Evolutionary conservation across 768 basidiomycete genomes (phyloP), one percentile per base, ranked within the genome.

Genomic region (Trametes cinnabarina): DNA sequence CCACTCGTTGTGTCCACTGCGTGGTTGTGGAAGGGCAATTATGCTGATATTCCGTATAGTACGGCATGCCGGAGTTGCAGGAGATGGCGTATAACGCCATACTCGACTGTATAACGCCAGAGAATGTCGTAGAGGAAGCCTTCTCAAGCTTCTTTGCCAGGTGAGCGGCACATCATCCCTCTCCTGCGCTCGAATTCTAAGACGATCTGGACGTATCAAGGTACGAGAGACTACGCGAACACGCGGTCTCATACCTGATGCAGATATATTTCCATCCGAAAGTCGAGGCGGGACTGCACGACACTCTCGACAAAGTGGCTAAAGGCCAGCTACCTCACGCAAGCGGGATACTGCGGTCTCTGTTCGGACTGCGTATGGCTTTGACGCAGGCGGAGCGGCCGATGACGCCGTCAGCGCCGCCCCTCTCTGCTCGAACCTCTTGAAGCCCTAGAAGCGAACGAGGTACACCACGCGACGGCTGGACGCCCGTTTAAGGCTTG

Each of bases 121-220:
- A 54, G 26, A 65, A 67, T 30, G 62, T 67, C 30, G 57, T 70
- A 3, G 55, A 64, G 37, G 71, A 73, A 56, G 41, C 66, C 0
- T 71, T 66, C 26, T 65, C 72, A 8, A 35, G 40, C 9, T 66
- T 66, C 49, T 63, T 61, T 10, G 25, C 60, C 0, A 55, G 71
- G 52, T 71, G 63, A 14, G 17, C 3, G 10, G 15, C 25, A 25
- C 25, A 12, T 17, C 10, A 23, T 23, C 23, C 23, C 4, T 25
- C 23, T 8, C 25, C 12, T 5, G 7, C 44, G 25, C 25, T 4
- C 23, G 25, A 14, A 14, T 12, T 26, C 44, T 25, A 5, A 46
- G 44, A 3, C 12, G 4, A 14, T 28, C 4, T 15, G 12, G 14
- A 3, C 25, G 25, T 26, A 14, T 26, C 10, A 12, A 44, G 50